Evolutionary conservation across 345 rosid species (phyloP).

Genomic region (Odontarrhena argentea): DNA sequence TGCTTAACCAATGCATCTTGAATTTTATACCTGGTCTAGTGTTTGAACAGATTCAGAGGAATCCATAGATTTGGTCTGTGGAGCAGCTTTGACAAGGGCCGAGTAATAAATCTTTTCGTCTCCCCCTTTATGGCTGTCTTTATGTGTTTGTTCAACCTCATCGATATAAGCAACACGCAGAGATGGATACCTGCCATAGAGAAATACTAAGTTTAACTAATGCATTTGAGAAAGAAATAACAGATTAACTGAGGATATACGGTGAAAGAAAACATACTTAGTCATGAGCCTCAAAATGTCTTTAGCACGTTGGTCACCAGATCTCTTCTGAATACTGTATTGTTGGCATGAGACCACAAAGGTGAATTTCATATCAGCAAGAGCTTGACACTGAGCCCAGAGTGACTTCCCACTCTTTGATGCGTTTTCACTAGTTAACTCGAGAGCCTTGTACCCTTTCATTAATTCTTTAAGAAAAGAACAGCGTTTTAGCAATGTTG

Average conservation of each 20-base stretch:
- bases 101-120: constrained; percentile 62
- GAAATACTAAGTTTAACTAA: constrained; percentile 1
- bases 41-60: constrained; percentile 70
- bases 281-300: constrained; percentile 77
- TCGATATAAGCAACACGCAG: constrained; percentile 79
- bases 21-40: constrained; percentile 63
- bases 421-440: constrained; percentile 44
- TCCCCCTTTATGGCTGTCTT: constrained; percentile 52
- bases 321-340: constrained; percentile 71
- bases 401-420: constrained; percentile 70
- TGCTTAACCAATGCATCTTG: neutral
- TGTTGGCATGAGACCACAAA: constrained; percentile 81
- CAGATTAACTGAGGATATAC: neutral
- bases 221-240: constrained; percentile 16
- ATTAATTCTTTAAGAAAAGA: constrained; percentile 46
- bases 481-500: constrained; percentile 30
- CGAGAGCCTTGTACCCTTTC: constrained; percentile 78
- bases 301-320: constrained; percentile 66
- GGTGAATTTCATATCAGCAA: constrained; percentile 80
- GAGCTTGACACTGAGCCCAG: constrained; percentile 75
- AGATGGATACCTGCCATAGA: constrained; percentile 61
- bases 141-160: constrained; percentile 69
- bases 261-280: constrained; percentile 49
- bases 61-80: constrained; percentile 63
- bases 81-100: constrained; percentile 67